These are phyloP conservation scores for Colletotrichum sp. DNA, from an alignment of 2,329 filamentous ascomycete species.

Conservation along the genomic window DNA sequence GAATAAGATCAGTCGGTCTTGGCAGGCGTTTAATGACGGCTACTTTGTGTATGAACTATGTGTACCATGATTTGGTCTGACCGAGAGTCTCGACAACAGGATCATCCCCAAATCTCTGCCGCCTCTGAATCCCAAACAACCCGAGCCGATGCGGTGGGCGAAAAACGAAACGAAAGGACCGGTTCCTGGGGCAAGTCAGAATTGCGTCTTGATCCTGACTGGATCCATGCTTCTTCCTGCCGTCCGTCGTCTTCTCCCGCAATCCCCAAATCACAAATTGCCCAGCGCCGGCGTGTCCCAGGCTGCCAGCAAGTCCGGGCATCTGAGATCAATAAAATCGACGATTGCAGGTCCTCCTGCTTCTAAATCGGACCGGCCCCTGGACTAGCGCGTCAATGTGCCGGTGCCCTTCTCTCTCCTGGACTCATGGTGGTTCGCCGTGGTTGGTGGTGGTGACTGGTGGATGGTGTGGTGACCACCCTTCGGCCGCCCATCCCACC, in stretches of 20 bases:
- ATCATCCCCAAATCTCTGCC: background rate
- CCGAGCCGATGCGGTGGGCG: background rate
- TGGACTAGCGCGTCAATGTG: slow-evolving; percentile 19
- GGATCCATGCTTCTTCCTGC: background rate
- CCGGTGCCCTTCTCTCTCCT: background rate
- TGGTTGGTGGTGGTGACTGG: background rate
- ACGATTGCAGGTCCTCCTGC: slow-evolving; percentile 9
- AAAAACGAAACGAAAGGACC: background rate
- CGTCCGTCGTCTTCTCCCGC: background rate
- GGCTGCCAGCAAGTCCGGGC: background rate
- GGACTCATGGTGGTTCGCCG: background rate
- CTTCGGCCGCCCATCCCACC: background rate
- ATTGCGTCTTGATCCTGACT: background rate
- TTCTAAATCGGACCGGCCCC: slow-evolving; percentile 21
- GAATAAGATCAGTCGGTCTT: background rate
- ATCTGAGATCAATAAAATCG: slow-evolving; percentile 13
- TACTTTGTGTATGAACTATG: background rate
- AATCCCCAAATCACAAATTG: background rate
- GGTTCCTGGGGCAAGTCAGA: background rate
- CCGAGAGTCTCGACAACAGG: background rate
- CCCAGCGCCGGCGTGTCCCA: background rate
- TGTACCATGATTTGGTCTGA: background rate
- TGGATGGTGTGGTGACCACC: background rate
- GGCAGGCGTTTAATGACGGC: background rate
- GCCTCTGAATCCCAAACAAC: background rate